Percentiles rank a stretch among this genome's conserved stretches.
Conservation (phyloP, 148 eudicot genomes). For the Fagopyrum esculentum region DNA sequence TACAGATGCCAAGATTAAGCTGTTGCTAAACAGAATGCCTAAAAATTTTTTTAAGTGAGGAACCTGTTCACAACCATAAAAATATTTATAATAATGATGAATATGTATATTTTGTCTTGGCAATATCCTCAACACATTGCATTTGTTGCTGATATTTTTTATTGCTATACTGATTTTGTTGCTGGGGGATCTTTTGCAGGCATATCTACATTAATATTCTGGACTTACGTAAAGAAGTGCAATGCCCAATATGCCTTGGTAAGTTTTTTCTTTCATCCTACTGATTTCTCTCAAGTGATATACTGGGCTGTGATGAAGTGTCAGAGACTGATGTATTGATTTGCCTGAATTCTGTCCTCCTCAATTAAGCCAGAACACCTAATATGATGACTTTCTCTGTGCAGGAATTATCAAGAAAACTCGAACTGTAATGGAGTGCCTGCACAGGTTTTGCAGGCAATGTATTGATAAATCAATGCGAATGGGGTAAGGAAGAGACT, state of each 20-base stretch:
- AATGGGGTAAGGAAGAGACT: constrained; percentile 51
- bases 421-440: constrained; percentile 92
- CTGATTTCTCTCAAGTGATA: background rate
- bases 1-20: background rate
- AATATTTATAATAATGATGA: background rate
- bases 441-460: constrained; percentile 96
- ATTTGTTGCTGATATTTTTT: background rate
- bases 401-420: constrained; percentile 91
- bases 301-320: background rate
- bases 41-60: background rate
- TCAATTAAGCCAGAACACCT: background rate
- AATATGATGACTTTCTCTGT: background rate
- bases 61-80: background rate
- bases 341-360: background rate
- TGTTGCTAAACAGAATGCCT: background rate
- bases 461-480: constrained; percentile 99
- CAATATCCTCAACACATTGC: background rate
- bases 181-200: constrained; percentile 29
- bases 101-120: background rate
- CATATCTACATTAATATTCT: constrained; percentile 24
- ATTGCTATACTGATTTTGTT: background rate
- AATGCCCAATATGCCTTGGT: constrained; percentile 49
- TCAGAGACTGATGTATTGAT: background rate
- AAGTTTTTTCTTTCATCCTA: background rate
- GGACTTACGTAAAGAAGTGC: constrained; percentile 37